These are phyloP conservation scores for Zalaria sp. DNA, from an alignment of 2,329 filamentous ascomycete species.

Conservation along the genomic window DNA sequence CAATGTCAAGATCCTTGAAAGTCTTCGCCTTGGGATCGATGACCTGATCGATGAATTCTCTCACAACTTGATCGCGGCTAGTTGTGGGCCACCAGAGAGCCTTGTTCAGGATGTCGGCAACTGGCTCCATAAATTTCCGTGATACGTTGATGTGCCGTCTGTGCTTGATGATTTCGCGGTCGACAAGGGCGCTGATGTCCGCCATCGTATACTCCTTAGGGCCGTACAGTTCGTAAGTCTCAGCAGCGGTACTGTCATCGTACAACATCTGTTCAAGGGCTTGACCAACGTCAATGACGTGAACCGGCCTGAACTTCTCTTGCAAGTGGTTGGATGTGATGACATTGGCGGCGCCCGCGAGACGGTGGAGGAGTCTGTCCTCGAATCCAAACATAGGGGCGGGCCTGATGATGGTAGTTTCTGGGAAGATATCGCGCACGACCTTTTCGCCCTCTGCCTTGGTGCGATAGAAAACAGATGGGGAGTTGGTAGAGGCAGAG, in stretches of 20 bases:
- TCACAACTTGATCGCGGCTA: conserved; percentile 74
- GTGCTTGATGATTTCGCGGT: conserved; percentile 83
- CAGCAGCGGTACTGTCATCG: conserved; percentile 76
- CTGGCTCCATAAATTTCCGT: conserved; percentile 62
- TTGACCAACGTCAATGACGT: conserved; percentile 79
- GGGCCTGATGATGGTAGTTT: conserved; percentile 91
- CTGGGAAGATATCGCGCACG: conserved; percentile 79
- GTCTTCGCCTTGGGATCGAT: conserved; percentile 90
- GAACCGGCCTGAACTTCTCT: conserved; percentile 81
- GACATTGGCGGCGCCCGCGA: conserved; percentile 67
- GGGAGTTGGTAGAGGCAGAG: conserved; percentile 68
- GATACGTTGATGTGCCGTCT: conserved; percentile 86
- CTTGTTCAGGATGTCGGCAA: conserved; percentile 63
- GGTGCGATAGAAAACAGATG: conserved; percentile 79
- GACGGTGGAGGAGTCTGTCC: conserved; percentile 75
- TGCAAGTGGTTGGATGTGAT: conserved; percentile 89
- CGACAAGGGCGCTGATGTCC: conserved; percentile 76
- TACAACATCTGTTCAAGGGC: conserved; percentile 83
- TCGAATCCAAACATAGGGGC: conserved; percentile 92
- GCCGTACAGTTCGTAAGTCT: conserved; percentile 91
- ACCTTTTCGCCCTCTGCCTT: conserved; percentile 78
- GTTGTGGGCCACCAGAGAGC: conserved; percentile 78
- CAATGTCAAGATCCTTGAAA: conserved; percentile 83
- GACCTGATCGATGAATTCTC: conserved; percentile 82
- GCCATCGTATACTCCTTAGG: conserved; percentile 83